Base-by-base conservation (phyloP, 2,329 filamentous ascomycete species). In the Verticillium albo-atrum region DNA sequence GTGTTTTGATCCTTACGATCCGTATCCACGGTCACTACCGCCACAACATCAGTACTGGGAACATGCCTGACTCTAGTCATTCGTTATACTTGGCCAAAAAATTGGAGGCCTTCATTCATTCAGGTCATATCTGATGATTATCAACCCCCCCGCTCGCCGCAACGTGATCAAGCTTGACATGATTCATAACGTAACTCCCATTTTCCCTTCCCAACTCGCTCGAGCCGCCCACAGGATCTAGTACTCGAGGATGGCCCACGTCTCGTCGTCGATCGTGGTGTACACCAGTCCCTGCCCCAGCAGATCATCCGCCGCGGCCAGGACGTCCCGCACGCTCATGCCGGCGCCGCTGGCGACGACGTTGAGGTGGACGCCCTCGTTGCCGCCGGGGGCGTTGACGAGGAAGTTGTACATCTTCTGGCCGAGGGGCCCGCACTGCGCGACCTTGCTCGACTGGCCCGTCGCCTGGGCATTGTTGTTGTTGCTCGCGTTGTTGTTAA, bases 211-310 rank as follows among this genome's bases (percentile, higher is more conserved):
- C 34, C 34, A 15, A 15, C 42, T 23, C 42, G n/a, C 37, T n/a
- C n/a, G n/a, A n/a, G n/a, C n/a, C n/a, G n/a, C n/a, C n/a, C n/a
- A n/a, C n/a, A n/a, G n/a, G n/a, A n/a, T 9, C 20, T 72, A 88
- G 63, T 82, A 85, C 61, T 96, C 91, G 62, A 97, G 78, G 63
- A 96, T 79, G 51, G 92, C 91, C 89, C 91, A 98, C 1, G 94
- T 98, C 74, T 91, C 84, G 69, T 98, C 94, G 75, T 98, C 92
- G 6, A 96, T 83, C 10, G 96, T 99, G 28, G 92, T 91, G 76
- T 92, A 99, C 64, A 97, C 91, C 67, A 91, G 71, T 30, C 92
- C 91, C 58, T 85, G 76, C 2, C 80, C 80, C 51, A 92, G 74
- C 69, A 99, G 75, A 75, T 98, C 92, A 67, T 97, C 91, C 10